phyloP scores from a whole-genome alignment of 495 filamentous ascomycete genomes.

The Podospora sp. region DNA sequence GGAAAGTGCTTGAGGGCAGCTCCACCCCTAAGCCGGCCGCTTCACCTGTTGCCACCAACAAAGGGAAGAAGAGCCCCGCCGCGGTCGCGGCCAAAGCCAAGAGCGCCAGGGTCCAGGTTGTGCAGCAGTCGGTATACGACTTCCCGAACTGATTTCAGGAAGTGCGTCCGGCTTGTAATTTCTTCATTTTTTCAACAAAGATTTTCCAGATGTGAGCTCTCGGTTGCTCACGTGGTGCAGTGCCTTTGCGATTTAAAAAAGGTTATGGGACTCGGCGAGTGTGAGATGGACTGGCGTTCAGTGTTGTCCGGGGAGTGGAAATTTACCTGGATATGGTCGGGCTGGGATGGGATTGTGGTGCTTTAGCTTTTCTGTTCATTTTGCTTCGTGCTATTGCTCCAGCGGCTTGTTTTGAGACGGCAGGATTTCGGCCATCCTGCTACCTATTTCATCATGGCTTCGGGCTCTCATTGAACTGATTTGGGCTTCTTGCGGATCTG shows the following conservation, averaged over 20 bases:
- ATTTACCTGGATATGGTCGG: neutral
- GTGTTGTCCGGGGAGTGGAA: neutral
- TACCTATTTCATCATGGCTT: neutral
- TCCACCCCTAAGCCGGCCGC: neutral
- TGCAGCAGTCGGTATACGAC: neutral
- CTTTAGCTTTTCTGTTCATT: neutral
- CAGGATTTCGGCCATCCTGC: neutral
- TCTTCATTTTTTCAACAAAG: neutral
- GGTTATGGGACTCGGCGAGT: neutral
- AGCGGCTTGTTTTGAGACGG: neutral
- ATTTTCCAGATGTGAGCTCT: neutral
- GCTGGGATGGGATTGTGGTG: neutral
- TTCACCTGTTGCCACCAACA: neutral
- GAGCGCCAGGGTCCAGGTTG: neutral
- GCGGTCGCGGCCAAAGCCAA: neutral
- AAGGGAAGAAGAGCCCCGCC: neutral
- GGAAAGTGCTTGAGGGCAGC: constrained; percentile 21
- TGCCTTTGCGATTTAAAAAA: neutral
- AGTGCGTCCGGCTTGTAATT: neutral
- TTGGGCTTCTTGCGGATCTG: neutral
- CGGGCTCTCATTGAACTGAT: neutral
- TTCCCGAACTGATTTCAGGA: neutral
- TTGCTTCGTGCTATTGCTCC: neutral
- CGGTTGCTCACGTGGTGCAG: neutral
- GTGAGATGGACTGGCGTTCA: neutral